Evolutionary conservation across 768 basidiomycete genomes (phyloP), one percentile per base, ranked within the genome.

Genomic region (Cyclocybe cylindracea): DNA sequence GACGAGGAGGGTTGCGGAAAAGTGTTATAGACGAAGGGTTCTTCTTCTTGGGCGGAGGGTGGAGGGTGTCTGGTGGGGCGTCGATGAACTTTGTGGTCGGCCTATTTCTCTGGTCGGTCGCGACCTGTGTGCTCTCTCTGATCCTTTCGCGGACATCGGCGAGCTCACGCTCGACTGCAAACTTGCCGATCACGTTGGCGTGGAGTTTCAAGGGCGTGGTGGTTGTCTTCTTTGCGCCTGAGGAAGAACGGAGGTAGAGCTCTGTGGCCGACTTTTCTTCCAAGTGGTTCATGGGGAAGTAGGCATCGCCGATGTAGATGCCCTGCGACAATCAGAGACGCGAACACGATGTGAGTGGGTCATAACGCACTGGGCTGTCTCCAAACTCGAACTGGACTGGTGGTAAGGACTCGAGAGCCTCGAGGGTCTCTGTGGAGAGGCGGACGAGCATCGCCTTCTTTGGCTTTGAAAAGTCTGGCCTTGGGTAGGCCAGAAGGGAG

Each of bases 401-500:
- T 0, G 71, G 66, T 4, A 74, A 73, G 0, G 76, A 70, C 39
- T 84, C 79, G 39, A 91, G 78, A 1, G 85, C 85, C 49, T 88
- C 83, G 53, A 91, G 74, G 0, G 86, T 83, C 66, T 89, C 86
- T 33, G 80, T 76, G 4, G 89, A 83, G 79, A 91, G 77, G 50
- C 87, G 84, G 37, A 91, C 79, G 44, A 91, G 72, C 82, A 90
- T 84, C 43, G 89, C 89, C 19, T 78, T 78, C 73, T 88, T 89
- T 10, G 83, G 83, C 53, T 78, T 82, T 3, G 85, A 76, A 54
- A 80, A 84, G 40, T 80, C 83, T 33, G 81, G 80, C 41, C 73
- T 71, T 1, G 82, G 74, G 59, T 78, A 75, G 32, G 83, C 81
- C 39, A 84, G 78, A 39, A 91, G 76, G 7, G 85, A 74, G 39